Base-by-base conservation (phyloP, 1,284 basidiomycete species). In the Rhodotorula sp. region DNA sequence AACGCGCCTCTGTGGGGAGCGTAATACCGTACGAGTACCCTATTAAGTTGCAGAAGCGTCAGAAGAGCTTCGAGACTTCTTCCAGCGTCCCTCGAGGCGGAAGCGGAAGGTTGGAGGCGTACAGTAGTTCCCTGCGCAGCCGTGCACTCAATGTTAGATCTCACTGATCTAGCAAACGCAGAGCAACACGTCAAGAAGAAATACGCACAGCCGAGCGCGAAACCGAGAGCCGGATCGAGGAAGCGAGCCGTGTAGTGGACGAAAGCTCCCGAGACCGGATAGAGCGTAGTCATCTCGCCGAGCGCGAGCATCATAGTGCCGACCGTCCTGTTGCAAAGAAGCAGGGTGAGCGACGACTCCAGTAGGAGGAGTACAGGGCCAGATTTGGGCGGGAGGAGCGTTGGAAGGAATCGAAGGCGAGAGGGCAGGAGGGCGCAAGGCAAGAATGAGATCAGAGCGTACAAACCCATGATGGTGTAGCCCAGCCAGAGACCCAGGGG, bases 171-270 rank as follows among this genome's bases (percentile, higher is more conserved):
- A 19, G 10, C 19, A 13, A 1, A 54, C 52, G 16, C 25, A 54
- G n/a, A 19, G 58, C 3, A 34, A 5, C 2, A 5, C 5, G 34
- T 34, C 5, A 59, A 65, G 50, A 17, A 44, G 8, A 64, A 66
- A 55, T 70, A 69, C 64, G 56, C 55, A 52, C 59, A 64, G 13
- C 80, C 79, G 19, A 78, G 77, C 14, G 80, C 82, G 67, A 84
- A 81, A 13, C 66, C 82, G 50, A 81, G 79, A 10, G 81, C 80
- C 55, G 81, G 70, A 48, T 74, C 73, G 8, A 59, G 45, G 48
- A 92, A 58, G 84, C 87, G 16, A 88, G 88, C 70, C 88, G 87
- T 79, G 86, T 91, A 74, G 89, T 83, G 41, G 5, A 89, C 14
- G 89, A 88, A 80, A 14, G 77, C 69, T 34, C 75, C 74, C 0